Base-by-base conservation (phyloP, 257 asterid genomes). In the Solanum okadae region DNA sequence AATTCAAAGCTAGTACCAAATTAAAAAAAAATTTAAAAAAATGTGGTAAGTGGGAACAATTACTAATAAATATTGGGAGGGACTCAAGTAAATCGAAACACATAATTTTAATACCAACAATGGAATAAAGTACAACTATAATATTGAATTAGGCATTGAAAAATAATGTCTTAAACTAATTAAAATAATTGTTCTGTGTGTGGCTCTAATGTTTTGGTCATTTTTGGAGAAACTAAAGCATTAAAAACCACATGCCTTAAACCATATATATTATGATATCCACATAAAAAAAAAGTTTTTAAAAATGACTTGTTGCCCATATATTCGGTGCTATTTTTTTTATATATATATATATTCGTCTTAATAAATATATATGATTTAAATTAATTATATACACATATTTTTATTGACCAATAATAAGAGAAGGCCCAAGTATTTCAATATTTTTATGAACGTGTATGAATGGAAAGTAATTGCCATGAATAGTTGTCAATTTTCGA, bases 1-100 rank as follows among this genome's bases (percentile, higher is more conserved):
- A 40, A 40, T 67, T 67, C 0, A 67, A 27, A 27, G 7, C 9
- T 6, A 70, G 7, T 14, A 70, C 12, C 1, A 15, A 1, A 3
- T 12, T 2, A 1, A 15, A 7, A 68, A 5, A 5, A n/a, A 25
- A 22, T 0, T 0, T 4, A 63, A 34, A 35, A 20, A 35, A 0
- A 2, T 2, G 6, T 23, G 52, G 20, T 6, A 37, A 23, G 11
- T 22, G 22, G 8, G 23, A 75, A 35, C 9, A 42, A 12, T n/a
- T 77, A 61, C 14, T 23, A 23, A 38, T 37, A 77, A 77, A 78
- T 42, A 40, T 25, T 27, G 20, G 1, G 65, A n/a, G 22, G 63
- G 37, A 25, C 25, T 42, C 65, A 42, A 79, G 15, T n/a, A 25
- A 78, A 38, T 76, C 7, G 10, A 78, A 78, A 78, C 35, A 78